A percentile compares a stretch with the other conserved stretches of the same genome.
Evolutionary conservation across 2,329 filamentous ascomycete genomes (phyloP).

Genomic region (Calonectria pseudoreteaudii): DNA sequence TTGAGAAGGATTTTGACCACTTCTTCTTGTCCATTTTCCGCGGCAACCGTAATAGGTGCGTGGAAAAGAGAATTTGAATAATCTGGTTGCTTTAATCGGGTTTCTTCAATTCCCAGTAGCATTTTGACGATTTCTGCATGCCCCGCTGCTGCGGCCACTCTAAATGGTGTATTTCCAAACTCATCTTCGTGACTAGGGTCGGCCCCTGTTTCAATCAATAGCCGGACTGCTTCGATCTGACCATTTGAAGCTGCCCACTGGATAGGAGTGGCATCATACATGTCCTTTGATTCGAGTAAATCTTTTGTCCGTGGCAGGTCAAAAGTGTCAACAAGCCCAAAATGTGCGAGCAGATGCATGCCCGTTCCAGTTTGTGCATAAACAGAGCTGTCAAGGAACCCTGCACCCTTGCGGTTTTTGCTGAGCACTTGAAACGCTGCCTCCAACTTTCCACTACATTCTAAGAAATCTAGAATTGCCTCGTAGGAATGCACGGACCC

Average conservation of each 20-base stretch:
- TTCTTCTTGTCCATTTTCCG: not conserved
- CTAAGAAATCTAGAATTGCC: not conserved
- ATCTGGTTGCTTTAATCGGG: too few species aligned
- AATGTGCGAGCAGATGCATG: not conserved
- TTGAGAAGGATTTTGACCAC: not conserved
- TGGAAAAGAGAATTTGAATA: too few species aligned
- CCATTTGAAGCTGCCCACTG: constrained; percentile 6
- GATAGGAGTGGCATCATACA: not conserved
- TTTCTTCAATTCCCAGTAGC: too few species aligned
- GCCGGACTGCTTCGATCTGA: not conserved
- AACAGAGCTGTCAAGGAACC: too few species aligned
- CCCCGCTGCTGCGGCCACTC: not conserved
- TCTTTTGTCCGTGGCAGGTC: not conserved
- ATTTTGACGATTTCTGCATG: not conserved
- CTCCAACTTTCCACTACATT: not conserved
- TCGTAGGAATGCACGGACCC: not conserved
- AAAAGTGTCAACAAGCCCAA: not conserved
- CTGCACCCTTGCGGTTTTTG: not conserved
- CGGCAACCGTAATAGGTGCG: not conserved
- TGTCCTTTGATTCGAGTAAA: not conserved
- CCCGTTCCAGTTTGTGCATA: too few species aligned
- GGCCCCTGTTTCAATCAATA: constrained; percentile 2
- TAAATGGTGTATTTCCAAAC: not conserved
- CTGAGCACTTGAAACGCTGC: not conserved
- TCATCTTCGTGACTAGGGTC: not conserved